Evolutionary conservation across 2,329 filamentous ascomycete genomes (phyloP).

Genomic region (Trichoderma simmonsii): DNA sequence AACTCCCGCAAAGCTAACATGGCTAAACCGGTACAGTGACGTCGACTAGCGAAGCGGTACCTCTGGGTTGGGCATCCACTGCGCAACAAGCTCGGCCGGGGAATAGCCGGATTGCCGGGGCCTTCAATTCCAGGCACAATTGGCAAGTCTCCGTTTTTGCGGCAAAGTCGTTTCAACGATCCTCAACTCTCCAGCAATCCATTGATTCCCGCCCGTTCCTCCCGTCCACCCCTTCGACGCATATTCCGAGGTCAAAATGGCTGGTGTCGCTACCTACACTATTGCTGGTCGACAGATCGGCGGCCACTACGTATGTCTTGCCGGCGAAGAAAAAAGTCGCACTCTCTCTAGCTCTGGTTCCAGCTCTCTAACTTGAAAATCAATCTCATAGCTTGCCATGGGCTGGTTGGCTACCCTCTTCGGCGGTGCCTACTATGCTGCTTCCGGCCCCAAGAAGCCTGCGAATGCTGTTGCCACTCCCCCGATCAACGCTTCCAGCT

Average conservation of each 20-base stretch:
- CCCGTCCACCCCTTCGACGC: conserved; percentile 16
- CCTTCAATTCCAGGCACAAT: conserved; percentile 36
- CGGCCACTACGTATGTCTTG: conserved; percentile 56
- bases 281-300: conserved; percentile 58
- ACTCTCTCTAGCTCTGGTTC: background rate
- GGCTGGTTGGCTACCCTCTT: conserved; percentile 52
- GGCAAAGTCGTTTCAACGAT: conserved; percentile 21
- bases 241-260: conserved; percentile 31
- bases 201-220: conserved; percentile 6
- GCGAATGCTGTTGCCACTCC: conserved; percentile 46
- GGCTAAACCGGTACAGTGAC: background rate
- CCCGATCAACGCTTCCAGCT: conserved; percentile 60
- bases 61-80: conserved; percentile 2
- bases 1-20: conserved; percentile 4
- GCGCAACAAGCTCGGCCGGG: conserved; percentile 22
- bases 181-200: conserved; percentile 6
- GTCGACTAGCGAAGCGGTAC: background rate
- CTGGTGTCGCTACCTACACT: conserved; percentile 46
- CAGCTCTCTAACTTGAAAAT: conserved; percentile 23
- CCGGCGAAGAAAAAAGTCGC: conserved; percentile 21
- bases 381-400: conserved; percentile 51
- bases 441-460: conserved; percentile 44
- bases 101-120: conserved; percentile 27
- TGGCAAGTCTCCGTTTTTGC: conserved; percentile 8
- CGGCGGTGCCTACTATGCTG: conserved; percentile 44